A percentile compares a stretch with the other conserved stretches of the same genome.
Evolutionary conservation across 306 rosid species (phyloP).

Genomic region (Trifolium subterraneum): DNA sequence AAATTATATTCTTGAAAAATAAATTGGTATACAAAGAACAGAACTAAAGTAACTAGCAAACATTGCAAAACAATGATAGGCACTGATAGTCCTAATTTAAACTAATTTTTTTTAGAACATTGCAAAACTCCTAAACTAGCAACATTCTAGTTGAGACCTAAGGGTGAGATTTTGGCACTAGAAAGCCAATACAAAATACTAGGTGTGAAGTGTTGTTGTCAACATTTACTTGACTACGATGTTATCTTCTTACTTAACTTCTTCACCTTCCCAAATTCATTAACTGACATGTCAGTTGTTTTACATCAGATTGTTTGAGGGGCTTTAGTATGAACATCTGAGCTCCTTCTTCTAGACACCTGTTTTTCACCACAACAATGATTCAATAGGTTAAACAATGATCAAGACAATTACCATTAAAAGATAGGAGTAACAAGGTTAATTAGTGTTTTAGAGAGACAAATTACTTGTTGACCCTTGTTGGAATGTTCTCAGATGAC

Average conservation of each 20-base stretch:
- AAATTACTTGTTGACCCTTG: slow-evolving; percentile 74
- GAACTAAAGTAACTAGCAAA: slow-evolving; percentile 33
- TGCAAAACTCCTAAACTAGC: slow-evolving; percentile 32
- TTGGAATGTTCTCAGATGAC: slow-evolving; percentile 91
- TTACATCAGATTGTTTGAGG: slow-evolving; percentile 80
- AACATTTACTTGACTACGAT: neutral
- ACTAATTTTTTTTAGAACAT: no score
- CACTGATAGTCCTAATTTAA: slow-evolving; percentile 38
- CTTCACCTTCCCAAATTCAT: slow-evolving; percentile 62
- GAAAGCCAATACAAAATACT: neutral
- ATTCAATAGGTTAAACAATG: neutral
- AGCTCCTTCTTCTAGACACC: slow-evolving; percentile 97
- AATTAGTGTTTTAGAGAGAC: no score
- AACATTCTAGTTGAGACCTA: slow-evolving; percentile 36
- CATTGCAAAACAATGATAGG: slow-evolving; percentile 42
- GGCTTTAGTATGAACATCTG: slow-evolving; percentile 93
- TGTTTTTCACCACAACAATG: slow-evolving; percentile 29
- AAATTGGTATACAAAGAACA: slow-evolving; percentile 25
- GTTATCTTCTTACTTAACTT: slow-evolving; percentile 19
- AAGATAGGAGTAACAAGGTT: neutral
- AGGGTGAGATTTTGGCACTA: slow-evolving; percentile 7
- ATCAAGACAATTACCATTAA: neutral
- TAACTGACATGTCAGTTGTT: slow-evolving; percentile 69
- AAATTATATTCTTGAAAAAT: slow-evolving; percentile 28
- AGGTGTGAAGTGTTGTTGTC: no score